phyloP scores from a whole-genome alignment of 805 yeast genomes.

The Kuraishia hungarica region DNA sequence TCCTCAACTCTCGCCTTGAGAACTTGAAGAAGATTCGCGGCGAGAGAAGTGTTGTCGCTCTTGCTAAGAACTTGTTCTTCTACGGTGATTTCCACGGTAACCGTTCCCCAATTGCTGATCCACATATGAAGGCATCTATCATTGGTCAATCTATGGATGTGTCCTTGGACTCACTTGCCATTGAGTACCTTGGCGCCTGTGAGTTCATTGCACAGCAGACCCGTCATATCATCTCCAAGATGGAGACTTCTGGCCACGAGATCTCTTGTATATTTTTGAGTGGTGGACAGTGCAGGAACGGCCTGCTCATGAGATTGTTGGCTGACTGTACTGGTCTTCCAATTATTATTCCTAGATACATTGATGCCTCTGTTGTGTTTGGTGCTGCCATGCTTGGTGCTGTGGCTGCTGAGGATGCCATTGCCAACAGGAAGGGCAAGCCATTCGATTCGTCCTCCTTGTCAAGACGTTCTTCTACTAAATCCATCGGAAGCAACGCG shows the following conservation, averaged over 20 bases:
- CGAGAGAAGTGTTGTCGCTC: slow-evolving; percentile 64
- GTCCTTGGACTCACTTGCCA: slow-evolving; percentile 75
- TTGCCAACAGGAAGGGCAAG: slow-evolving; percentile 14
- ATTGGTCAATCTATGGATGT: slow-evolving; percentile 91
- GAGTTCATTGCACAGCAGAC: slow-evolving; percentile 98
- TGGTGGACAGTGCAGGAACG: slow-evolving; percentile 96
- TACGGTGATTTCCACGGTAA: slow-evolving; percentile 97
- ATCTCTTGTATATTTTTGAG: slow-evolving; percentile 76
- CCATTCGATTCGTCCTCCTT: slow-evolving; percentile 8
- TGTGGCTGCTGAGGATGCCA: slow-evolving; percentile 70
- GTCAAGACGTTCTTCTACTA: slow-evolving; percentile 19
- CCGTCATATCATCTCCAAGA: slow-evolving; percentile 83
- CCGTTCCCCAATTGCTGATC: slow-evolving; percentile 96
- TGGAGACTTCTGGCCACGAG: slow-evolving; percentile 73
- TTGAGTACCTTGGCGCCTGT: slow-evolving; percentile 86
- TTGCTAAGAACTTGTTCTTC: slow-evolving; percentile 81
- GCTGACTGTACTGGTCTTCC: slow-evolving; percentile 93
- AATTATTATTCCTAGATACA: slow-evolving; percentile 85
- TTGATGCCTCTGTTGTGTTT: slow-evolving; percentile 94
- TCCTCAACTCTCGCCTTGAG: slow-evolving; percentile 69
- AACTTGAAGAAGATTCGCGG: slow-evolving; percentile 45
- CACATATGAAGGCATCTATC: slow-evolving; percentile 84
- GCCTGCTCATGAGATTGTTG: slow-evolving; percentile 76
- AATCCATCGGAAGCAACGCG: slow-evolving; percentile 6
- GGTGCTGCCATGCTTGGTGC: slow-evolving; percentile 96